Conservation (phyloP, 1,284 basidiomycete species). For the Apiotrichum sp. region DNA sequence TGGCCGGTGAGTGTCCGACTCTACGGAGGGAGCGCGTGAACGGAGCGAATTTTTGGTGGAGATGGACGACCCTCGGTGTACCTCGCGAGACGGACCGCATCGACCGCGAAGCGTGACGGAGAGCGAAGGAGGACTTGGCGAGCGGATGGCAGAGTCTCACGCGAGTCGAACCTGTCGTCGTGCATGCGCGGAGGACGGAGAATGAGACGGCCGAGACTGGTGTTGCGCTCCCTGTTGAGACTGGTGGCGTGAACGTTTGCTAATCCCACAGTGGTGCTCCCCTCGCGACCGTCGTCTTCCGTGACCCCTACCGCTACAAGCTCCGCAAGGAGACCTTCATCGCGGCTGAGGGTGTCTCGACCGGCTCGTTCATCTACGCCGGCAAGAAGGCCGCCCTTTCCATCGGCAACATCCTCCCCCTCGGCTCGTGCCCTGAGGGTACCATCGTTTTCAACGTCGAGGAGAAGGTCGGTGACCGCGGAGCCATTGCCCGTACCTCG, state of each 20-base stretch:
- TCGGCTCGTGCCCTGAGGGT: slow-evolving; percentile 90
- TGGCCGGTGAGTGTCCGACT: slow-evolving; percentile 69
- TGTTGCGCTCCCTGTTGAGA: no score
- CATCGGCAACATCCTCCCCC: slow-evolving; percentile 96
- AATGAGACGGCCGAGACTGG: no score
- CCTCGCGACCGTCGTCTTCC: slow-evolving; percentile 97
- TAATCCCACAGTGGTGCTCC: slow-evolving; percentile 76
- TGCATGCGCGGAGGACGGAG: no score
- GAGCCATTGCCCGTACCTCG: slow-evolving; percentile 91
- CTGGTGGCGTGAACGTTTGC: background rate
- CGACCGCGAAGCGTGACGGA: no score
- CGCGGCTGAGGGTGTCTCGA: slow-evolving; percentile 96
- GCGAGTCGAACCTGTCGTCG: no score
- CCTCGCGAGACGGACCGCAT: no score
- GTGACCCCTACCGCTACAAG: slow-evolving; percentile 99
- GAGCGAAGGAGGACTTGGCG: no score
- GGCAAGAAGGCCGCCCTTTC: slow-evolving; percentile 94
- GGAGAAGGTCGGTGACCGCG: slow-evolving; percentile 96
- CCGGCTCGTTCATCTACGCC: slow-evolving; percentile 97
- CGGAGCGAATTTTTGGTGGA: no score
- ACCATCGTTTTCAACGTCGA: slow-evolving; percentile 99
- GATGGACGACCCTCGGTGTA: no score
- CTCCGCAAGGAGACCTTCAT: slow-evolving; percentile 97
- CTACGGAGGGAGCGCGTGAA: no score
- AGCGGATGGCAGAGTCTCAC: no score